Percentiles rank a stretch among this genome's conserved stretches.
These are phyloP conservation scores for Sarocladiaceae sp. DNA, from an alignment of 2,329 filamentous ascomycete genomes.

Conservation along the genomic window DNA sequence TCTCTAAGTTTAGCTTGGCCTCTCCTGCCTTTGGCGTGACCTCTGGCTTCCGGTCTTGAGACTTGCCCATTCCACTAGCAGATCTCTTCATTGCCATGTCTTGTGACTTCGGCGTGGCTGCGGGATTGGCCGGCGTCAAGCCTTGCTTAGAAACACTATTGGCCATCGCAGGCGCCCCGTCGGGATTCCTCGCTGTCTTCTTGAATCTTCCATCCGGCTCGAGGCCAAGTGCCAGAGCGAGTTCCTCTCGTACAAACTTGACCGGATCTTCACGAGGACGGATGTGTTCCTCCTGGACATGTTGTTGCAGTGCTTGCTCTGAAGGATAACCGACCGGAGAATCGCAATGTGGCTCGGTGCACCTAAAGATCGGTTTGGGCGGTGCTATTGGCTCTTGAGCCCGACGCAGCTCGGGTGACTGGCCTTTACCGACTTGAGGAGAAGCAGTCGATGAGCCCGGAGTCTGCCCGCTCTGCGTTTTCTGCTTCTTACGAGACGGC, in stretches of 20 bases:
- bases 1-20: slow-evolving; percentile 21
- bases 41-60: slow-evolving; percentile 31
- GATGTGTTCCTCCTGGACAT: slow-evolving; percentile 56
- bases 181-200: slow-evolving; percentile 18
- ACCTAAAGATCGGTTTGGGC: slow-evolving; percentile 41
- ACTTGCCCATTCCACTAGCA: slow-evolving; percentile 40
- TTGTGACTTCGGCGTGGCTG: slow-evolving; percentile 46
- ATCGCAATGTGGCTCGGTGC: slow-evolving; percentile 53
- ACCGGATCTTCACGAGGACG: slow-evolving; percentile 51
- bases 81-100: slow-evolving; percentile 48
- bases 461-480: slow-evolving; percentile 21
- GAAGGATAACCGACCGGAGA: slow-evolving; percentile 45
- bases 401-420: slow-evolving; percentile 37
- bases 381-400: slow-evolving; percentile 27
- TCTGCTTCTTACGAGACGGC: slow-evolving; percentile 53
- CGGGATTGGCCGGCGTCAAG: slow-evolving; percentile 39
- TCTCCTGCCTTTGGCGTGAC: slow-evolving; percentile 25
- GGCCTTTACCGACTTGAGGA: slow-evolving; percentile 42
- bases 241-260: slow-evolving; percentile 46
- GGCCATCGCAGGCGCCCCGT: slow-evolving; percentile 32
- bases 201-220: slow-evolving; percentile 44
- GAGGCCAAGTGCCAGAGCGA: slow-evolving; percentile 46
- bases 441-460: slow-evolving; percentile 24
- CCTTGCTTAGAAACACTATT: slow-evolving; percentile 42
- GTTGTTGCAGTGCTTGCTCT: slow-evolving; percentile 49